phyloP scores from a whole-genome alignment of 257 asterid species.

The Cordia subcordata region DNA sequence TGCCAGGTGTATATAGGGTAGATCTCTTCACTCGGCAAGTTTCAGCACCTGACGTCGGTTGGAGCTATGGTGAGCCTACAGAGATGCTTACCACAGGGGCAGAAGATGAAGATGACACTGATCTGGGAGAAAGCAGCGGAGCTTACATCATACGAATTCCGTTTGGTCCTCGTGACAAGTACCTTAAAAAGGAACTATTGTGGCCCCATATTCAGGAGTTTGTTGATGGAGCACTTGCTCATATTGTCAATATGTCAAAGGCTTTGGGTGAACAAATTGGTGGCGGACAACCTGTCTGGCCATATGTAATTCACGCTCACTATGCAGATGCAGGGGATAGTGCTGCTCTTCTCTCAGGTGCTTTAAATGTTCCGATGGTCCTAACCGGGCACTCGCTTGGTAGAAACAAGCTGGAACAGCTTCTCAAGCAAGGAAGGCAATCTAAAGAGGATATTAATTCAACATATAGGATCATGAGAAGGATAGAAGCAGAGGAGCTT shows the following conservation, averaged over 20 bases:
- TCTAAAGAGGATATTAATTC: constrained; percentile 84
- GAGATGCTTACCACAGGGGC: constrained; percentile 65
- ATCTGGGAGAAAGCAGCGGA: constrained; percentile 71
- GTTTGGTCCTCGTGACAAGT: constrained; percentile 71
- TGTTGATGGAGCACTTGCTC: constrained; percentile 77
- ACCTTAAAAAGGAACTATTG: constrained; percentile 56
- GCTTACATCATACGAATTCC: constrained; percentile 77
- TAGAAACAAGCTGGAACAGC: constrained; percentile 81
- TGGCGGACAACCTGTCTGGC: constrained; percentile 73
- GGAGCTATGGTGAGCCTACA: constrained; percentile 82
- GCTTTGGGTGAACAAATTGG: constrained; percentile 76
- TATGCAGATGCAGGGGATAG: constrained; percentile 92
- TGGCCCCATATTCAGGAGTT: constrained; percentile 86
- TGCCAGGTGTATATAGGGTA: constrained; percentile 75
- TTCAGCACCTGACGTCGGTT: constrained; percentile 76
- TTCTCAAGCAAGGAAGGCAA: constrained; percentile 72
- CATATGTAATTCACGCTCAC: constrained; percentile 78
- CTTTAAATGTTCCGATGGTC: constrained; percentile 84
- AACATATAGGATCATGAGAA: constrained; percentile 72
- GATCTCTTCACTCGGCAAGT: constrained; percentile 79
- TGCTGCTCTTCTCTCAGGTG: constrained; percentile 83
- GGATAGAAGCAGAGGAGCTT: constrained; percentile 83
- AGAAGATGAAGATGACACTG: constrained; percentile 46
- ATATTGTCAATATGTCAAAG: constrained; percentile 72
- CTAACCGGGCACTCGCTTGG: constrained; percentile 83